Conservation (phyloP, 225 moss, liverwort and hornwort genomes). For the Bryum argenteum region DNA sequence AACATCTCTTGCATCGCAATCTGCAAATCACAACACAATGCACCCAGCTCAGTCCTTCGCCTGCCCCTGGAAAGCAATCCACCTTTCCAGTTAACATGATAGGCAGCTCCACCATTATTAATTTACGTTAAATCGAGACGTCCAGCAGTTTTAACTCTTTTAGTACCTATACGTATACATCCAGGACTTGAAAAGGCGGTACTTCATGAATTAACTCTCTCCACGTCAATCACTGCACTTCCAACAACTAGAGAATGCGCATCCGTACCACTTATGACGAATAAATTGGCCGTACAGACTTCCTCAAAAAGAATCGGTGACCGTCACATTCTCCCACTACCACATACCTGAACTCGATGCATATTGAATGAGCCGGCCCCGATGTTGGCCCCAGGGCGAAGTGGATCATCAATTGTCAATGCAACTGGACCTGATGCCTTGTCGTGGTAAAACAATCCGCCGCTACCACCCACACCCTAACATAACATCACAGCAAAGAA, state of each 20-base stretch:
- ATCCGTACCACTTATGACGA: too few species aligned
- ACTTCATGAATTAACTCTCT: too few species aligned
- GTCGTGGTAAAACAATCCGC: slow-evolving; percentile 79
- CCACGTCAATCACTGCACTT: too few species aligned
- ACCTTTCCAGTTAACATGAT: background rate
- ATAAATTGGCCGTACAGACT: background rate
- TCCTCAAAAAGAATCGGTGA: background rate
- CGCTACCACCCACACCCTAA: slow-evolving; percentile 79
- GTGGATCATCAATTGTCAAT: slow-evolving; percentile 94
- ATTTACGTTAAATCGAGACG: too few species aligned
- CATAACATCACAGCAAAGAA: slow-evolving; percentile 5
- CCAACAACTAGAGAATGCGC: too few species aligned
- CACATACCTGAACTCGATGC: slow-evolving; percentile 88
- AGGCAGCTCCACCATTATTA: background rate
- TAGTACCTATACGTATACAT: too few species aligned
- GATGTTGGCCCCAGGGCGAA: slow-evolving; percentile 89
- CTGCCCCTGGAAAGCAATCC: background rate
- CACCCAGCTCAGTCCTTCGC: slow-evolving; percentile 14
- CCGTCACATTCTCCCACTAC: background rate
- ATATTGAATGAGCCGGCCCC: slow-evolving; percentile 98
- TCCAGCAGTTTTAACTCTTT: too few species aligned
- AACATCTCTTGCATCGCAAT: slow-evolving; percentile 88
- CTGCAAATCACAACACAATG: slow-evolving; percentile 44
- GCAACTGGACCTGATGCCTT: slow-evolving; percentile 73
- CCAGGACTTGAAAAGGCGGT: too few species aligned